These are phyloP conservation scores for Diospyros kaki DNA, from an alignment of 148 eudicot species.

Conservation along the genomic window DNA sequence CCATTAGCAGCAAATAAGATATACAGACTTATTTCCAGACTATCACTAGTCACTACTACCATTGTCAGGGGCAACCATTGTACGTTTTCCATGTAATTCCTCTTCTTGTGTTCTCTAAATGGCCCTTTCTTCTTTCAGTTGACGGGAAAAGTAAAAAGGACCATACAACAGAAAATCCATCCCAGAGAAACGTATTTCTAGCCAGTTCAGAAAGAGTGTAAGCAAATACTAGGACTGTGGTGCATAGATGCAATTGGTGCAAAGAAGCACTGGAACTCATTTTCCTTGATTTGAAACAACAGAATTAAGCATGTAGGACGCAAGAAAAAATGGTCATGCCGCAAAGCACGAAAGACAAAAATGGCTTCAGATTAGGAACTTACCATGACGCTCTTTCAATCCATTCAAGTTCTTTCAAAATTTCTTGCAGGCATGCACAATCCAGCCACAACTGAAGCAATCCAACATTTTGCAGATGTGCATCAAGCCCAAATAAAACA, in stretches of 20 bases:
- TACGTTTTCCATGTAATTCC: neutral
- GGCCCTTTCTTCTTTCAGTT: slow-evolving; percentile 3
- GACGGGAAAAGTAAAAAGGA: neutral
- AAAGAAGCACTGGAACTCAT: neutral
- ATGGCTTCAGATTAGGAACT: neutral
- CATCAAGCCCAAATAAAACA: slow-evolving; percentile 11
- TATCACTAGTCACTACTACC: neutral
- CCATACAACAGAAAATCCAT: too few relatives aligned
- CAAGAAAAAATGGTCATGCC: neutral
- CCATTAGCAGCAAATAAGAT: too few relatives aligned
- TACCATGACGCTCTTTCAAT: slow-evolving; percentile 16
- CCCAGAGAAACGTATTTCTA: neutral
- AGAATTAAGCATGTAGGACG: neutral
- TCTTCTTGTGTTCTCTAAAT: neutral
- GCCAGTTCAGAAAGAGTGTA: neutral
- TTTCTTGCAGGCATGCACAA: slow-evolving; percentile 8
- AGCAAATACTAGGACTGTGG: neutral
- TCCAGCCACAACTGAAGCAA: slow-evolving; percentile 18
- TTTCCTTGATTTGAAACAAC: neutral
- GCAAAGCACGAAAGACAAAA: neutral
- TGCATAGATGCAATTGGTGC: neutral
- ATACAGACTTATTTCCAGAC: neutral
- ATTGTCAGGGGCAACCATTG: too few relatives aligned
- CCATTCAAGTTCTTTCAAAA: slow-evolving; percentile 8
- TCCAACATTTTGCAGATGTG: slow-evolving; percentile 20